Evolutionary conservation across 768 basidiomycete species (phyloP), one percentile per base, ranked within the genome.

Genomic region (Pulveroboletus frians): DNA sequence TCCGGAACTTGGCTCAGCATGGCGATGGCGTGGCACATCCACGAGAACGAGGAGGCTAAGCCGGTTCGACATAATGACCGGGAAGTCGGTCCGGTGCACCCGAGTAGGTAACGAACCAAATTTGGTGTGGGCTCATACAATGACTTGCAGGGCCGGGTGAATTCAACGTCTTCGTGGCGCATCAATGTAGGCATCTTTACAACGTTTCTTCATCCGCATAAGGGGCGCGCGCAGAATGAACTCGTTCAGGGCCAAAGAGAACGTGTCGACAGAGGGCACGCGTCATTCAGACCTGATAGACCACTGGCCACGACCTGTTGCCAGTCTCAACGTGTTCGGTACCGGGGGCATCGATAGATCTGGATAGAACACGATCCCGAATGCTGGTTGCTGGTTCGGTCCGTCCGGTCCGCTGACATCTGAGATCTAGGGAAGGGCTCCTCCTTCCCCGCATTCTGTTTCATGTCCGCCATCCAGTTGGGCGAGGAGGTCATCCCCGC

Each of bases 401-500:
- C 52, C 47, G 54, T 26, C 30, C 64, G 59, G 56, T 21, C 62
- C 56, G 62, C 4, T 9, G 26, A 43, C 4, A 39, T 41, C 47
- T 32, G 20, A 34, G 42, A 38, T 49, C 35, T 40, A 35, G 31
- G 18, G 17, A 31, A 9, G 31, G 35, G 32, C 35, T 17, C 48
- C 30, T 38, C 36, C 36, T 26, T 26, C 23, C 46, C 30, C 39
- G 18, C 42, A 35, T 40, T 36, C 49, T 50, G 46, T 46, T 20
- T 27, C 39, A 43, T 36, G 17, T 51, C 74, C 71, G 49, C 69
- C 29, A 66, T 68, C 27, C 78, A 75, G 21, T 72, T 89, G 46
- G 80, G 76, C 56, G 80, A 78, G 39, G 53, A 61, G 23, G 71
- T 73, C 39, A 81, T 84, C 52, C 81, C 81, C 41, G 69, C 72